Evolutionary conservation across 768 basidiomycete genomes (phyloP), one percentile per base, ranked within the genome.

Genomic region (Mycena olivaceomarginata): DNA sequence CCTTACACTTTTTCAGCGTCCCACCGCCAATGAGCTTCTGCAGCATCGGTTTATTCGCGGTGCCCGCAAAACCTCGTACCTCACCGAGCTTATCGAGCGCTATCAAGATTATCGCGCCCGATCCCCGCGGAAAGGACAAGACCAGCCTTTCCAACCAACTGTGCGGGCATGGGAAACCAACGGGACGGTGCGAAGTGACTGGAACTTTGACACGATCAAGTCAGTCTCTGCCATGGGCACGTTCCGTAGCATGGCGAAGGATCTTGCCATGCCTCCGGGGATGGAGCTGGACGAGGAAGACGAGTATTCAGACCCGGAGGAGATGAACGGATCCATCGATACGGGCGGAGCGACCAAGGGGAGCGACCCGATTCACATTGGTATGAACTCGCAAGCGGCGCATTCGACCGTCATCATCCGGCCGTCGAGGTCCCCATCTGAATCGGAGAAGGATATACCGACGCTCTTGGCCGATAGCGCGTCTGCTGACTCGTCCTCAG

Each of bases 131-230:
- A 92, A 92, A 81, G 89, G 90, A 53, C 79, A 48, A 37, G 83
- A 86, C 48, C 91, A 91, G 81, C 85, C 87, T 75, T 90, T 90
- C 82, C 91, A 92, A 77, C 88, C 93, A 13, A 90, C 94, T 6
- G 84, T 93, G 67, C 88, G 90, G 63, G 88, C 90, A 62, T 96
- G 95, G 95, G 95, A 96, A 79, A 85, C 84, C 65, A 92, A 91
- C 76, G 92, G 91, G 60, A 96, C 97, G 2, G 90, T 98, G 85
- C 92, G 92, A 82, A 97, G 95, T 82, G 97, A 97, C 77, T 99
- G 98, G 98, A 96, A 95, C 83, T 99, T 99, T 83, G 97, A 97
- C 81, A 98, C 96, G 2, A 88, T 97, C 80, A 93, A 89, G 75
- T 90, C 94, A 6, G 87, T 91, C 11, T 90, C 93, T 40, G 92